A percentile compares a stretch with the other conserved stretches of the same genome.
Evolutionary conservation across 148 eudicot species (phyloP).

Genomic region (Silene latifolia): DNA sequence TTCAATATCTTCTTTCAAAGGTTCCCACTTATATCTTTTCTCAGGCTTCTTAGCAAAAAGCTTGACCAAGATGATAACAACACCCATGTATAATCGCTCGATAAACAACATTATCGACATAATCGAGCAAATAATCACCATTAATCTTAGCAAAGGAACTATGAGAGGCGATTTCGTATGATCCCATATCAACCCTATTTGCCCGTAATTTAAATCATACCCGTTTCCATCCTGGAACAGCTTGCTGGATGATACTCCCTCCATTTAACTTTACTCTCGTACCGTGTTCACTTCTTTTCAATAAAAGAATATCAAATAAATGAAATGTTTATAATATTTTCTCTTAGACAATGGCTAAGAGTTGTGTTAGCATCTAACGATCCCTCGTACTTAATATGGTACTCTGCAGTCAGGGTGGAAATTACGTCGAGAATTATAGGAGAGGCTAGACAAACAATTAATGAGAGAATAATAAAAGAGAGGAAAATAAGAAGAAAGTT

Average conservation of each 20-base stretch:
- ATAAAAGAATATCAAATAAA: background rate
- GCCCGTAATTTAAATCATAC: conserved; percentile 20
- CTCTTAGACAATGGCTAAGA: background rate
- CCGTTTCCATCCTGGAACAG: conserved; percentile 14
- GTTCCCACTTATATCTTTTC: conserved; percentile 53
- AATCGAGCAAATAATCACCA: conserved; percentile 42
- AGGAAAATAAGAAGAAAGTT: too few species aligned
- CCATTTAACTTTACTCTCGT: conserved; percentile 6
- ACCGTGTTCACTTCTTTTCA: background rate
- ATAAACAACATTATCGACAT: conserved; percentile 62
- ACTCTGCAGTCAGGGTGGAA: background rate
- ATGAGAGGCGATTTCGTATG: conserved; percentile 42
- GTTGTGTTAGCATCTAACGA: background rate
- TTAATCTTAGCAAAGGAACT: conserved; percentile 43
- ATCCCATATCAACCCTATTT: conserved; percentile 47
- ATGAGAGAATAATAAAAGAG: background rate
- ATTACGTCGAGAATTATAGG: background rate
- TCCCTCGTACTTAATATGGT: too few species aligned
- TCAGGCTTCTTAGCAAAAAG: conserved; percentile 50
- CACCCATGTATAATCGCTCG: conserved; percentile 66
- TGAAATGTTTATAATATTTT: background rate
- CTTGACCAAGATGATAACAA: conserved; percentile 43
- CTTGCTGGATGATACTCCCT: conserved; percentile 4
- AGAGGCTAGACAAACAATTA: background rate
- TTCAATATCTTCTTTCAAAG: conserved; percentile 68